These are phyloP conservation scores for Besnoitia besnoiti DNA, from an alignment of 169 alveolate species.

Conservation along the genomic window DNA sequence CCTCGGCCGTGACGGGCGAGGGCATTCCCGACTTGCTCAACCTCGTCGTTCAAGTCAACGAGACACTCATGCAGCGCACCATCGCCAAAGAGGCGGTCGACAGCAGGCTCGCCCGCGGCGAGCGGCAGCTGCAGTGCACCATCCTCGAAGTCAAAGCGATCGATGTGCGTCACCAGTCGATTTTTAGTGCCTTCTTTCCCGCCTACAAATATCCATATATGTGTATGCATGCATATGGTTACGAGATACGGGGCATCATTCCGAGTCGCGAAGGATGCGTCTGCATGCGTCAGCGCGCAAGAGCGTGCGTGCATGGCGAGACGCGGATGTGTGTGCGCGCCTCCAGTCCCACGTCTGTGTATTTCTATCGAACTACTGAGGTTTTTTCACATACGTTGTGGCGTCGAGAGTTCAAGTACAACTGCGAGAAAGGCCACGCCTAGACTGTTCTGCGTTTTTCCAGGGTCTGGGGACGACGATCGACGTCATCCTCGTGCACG, in stretches of 20 bases:
- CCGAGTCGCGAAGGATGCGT: too few relatives aligned
- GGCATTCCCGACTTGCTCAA: conserved; percentile 97
- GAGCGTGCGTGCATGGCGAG: too few relatives aligned
- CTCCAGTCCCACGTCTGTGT: too few relatives aligned
- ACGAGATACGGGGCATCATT: neutral
- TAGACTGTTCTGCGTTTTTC: conserved; percentile 28
- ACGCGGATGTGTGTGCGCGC: too few relatives aligned
- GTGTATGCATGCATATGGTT: neutral
- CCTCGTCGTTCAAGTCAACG: conserved; percentile 87
- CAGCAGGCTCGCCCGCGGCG: neutral
- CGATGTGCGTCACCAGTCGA: conserved; percentile 70
- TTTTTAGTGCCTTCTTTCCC: neutral
- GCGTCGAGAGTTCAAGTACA: too few relatives aligned
- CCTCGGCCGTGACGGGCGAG: conserved; percentile 99
- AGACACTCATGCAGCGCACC: conserved; percentile 85
- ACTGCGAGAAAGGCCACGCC: too few relatives aligned
- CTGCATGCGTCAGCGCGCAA: too few relatives aligned
- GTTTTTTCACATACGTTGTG: too few relatives aligned
- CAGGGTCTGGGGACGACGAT: conserved; percentile 99
- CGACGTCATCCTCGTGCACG: conserved; percentile 98
- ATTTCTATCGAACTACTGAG: too few relatives aligned
- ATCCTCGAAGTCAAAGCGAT: conserved; percentile 96
- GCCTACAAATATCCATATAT: neutral
- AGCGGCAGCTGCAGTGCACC: conserved; percentile 90
- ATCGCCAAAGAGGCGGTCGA: conserved; percentile 75